A percentile compares a stretch with the other conserved stretches of the same genome.
These are phyloP conservation scores for Sporothrix pallida DNA, from an alignment of 2,329 filamentous ascomycete species.

Conservation along the genomic window DNA sequence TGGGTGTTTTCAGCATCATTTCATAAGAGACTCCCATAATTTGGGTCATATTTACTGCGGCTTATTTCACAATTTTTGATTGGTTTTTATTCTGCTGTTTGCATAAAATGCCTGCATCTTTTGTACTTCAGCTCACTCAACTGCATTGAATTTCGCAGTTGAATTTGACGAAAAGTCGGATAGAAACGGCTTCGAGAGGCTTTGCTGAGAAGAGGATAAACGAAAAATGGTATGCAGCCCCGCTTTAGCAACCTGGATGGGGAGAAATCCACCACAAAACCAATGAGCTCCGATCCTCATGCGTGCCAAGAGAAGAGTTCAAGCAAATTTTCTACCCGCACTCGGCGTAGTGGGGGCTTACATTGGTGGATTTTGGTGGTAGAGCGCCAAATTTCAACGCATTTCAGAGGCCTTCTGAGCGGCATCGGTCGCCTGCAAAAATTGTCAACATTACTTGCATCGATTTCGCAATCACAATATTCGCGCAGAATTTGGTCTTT, in stretches of 20 bases:
- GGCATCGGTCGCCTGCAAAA: not conserved
- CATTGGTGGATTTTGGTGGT: not conserved
- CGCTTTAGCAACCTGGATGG: not conserved
- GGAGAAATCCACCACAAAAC: not conserved
- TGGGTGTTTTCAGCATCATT: no score
- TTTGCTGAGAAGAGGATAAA: not conserved
- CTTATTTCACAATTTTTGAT: no score
- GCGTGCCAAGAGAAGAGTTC: conserved; percentile 6
- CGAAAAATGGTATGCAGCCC: not conserved
- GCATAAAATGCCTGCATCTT: no score
- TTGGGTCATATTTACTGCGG: no score
- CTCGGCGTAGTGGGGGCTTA: not conserved
- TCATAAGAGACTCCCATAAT: no score
- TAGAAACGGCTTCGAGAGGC: not conserved
- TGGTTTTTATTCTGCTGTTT: no score
- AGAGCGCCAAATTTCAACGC: not conserved
- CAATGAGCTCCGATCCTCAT: not conserved
- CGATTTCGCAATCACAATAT: not conserved
- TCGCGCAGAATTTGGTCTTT: not conserved
- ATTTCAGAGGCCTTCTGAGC: no score
- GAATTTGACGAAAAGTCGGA: not conserved
- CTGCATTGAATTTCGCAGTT: not conserved
- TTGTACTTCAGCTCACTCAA: not conserved
- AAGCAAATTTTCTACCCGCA: not conserved
- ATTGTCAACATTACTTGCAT: not conserved